A percentile compares a stretch with the other conserved stretches of the same genome.
phyloP scores from a whole-genome alignment of 441 rosid genomes.

The Croton laevigatus region DNA sequence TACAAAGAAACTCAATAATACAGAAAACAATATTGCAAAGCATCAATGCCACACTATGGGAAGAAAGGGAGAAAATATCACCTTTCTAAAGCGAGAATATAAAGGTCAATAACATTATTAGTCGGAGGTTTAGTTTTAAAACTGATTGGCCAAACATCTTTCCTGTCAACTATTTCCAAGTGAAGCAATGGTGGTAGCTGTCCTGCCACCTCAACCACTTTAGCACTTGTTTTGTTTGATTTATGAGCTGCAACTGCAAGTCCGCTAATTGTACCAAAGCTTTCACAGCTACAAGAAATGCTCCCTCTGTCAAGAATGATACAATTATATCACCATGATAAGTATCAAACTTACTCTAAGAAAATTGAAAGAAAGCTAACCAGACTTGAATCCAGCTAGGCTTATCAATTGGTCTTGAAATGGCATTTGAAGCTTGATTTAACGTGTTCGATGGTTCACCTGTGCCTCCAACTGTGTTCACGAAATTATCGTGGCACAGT shows the following conservation, averaged over 20 bases:
- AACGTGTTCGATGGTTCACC: neutral
- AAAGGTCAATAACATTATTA: constrained; percentile 12
- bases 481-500: too few relatives aligned
- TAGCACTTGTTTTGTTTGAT: constrained; percentile 4
- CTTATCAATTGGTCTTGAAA: neutral
- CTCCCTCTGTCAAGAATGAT: constrained; percentile 5
- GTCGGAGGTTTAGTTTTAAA: constrained; percentile 7
- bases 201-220: neutral
- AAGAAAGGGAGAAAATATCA: neutral
- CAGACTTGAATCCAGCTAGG: constrained; percentile 17
- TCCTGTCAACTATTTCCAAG: neutral
- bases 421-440: neutral
- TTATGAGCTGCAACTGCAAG: constrained; percentile 17
- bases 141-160: constrained; percentile 13
- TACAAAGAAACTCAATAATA: too few relatives aligned
- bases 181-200: constrained; percentile 5
- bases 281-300: neutral
- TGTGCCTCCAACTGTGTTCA: neutral
- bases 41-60: neutral
- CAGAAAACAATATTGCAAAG: neutral
- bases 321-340: neutral
- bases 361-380: neutral
- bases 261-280: constrained; percentile 5
- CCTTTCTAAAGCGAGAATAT: constrained; percentile 4
- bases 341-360: neutral